Conservation (phyloP, 805 yeast species). For the Pichia heedii region DNA sequence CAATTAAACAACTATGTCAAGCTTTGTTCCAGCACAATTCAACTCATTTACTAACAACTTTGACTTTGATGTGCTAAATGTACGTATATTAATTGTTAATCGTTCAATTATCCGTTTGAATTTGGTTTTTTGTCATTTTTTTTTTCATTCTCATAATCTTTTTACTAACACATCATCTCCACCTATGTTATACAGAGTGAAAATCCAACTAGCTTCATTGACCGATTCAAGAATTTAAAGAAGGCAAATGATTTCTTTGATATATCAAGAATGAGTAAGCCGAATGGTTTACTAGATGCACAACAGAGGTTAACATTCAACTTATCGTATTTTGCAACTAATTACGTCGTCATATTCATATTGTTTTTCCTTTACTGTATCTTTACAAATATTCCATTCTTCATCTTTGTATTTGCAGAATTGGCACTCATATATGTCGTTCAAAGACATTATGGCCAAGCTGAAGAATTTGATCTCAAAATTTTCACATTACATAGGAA, state of each 20-base stretch:
- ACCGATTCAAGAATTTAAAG: conserved; percentile 58
- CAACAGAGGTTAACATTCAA: conserved; percentile 82
- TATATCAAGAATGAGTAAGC: conserved; percentile 73
- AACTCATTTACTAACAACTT: conserved; percentile 5
- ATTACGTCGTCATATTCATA: conserved; percentile 65
- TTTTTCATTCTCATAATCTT: too few species aligned
- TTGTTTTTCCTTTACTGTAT: conserved; percentile 68
- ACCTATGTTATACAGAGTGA: conserved; percentile 18
- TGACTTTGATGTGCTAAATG: conserved; percentile 6
- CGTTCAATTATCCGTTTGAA: too few species aligned
- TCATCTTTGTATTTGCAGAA: conserved; percentile 57
- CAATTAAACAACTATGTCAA: conserved; percentile 1
- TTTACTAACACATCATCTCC: neutral
- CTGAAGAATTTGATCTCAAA: conserved; percentile 20
- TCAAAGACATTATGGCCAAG: conserved; percentile 24
- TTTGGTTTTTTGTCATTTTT: too few species aligned
- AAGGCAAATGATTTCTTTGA: conserved; percentile 91
- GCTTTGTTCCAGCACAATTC: conserved; percentile 10
- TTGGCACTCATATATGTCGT: conserved; percentile 35
- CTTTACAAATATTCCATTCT: conserved; percentile 69
- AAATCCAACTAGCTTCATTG: conserved; percentile 39
- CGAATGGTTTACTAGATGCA: conserved; percentile 69
- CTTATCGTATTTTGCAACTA: conserved; percentile 75
- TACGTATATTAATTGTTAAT: conserved; percentile 1
- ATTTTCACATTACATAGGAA: conserved; percentile 64